These are phyloP conservation scores for Hanseniaspora meyeri DNA, from an alignment of 805 yeast species.

Conservation along the genomic window DNA sequence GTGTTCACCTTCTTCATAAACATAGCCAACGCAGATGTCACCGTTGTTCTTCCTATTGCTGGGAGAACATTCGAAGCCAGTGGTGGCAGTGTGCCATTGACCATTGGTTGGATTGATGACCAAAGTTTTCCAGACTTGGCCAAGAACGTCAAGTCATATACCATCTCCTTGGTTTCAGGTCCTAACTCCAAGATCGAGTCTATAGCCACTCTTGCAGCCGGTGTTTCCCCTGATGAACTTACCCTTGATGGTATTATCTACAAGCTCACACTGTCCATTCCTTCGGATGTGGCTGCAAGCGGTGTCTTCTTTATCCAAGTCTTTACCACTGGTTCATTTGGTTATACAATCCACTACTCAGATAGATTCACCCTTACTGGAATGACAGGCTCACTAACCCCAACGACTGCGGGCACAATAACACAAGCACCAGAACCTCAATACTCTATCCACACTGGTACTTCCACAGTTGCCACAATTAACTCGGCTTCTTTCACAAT, in stretches of 20 bases:
- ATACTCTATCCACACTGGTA: constrained; percentile 16
- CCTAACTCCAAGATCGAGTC: constrained; percentile 38
- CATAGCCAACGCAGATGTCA: constrained; percentile 10
- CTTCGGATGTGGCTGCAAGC: constrained; percentile 36
- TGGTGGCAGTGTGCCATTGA: constrained; percentile 20
- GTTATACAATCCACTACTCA: constrained; percentile 54
- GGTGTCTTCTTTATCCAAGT: constrained; percentile 69
- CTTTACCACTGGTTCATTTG: constrained; percentile 33
- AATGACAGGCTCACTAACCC: constrained; percentile 55
- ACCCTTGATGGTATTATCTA: constrained; percentile 18
- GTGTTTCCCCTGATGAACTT: constrained; percentile 26
- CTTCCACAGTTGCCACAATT: constrained; percentile 4
- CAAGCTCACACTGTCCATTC: constrained; percentile 32
- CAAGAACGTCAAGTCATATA: constrained; percentile 36
- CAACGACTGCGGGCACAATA: constrained; percentile 26
- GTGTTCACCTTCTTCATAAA: background rate
- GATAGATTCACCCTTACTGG: constrained; percentile 52
- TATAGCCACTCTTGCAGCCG: constrained; percentile 25
- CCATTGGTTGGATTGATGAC: constrained; percentile 42
- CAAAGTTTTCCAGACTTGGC: constrained; percentile 35
- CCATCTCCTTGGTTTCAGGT: constrained; percentile 57
- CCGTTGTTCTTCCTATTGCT: constrained; percentile 8
- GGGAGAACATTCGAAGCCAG: constrained; percentile 16
- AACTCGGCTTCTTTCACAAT: constrained; percentile 41
- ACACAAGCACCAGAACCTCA: constrained; percentile 33